Evolutionary conservation across 805 yeast species (phyloP).

Genomic region (Suhomyces sp.): DNA sequence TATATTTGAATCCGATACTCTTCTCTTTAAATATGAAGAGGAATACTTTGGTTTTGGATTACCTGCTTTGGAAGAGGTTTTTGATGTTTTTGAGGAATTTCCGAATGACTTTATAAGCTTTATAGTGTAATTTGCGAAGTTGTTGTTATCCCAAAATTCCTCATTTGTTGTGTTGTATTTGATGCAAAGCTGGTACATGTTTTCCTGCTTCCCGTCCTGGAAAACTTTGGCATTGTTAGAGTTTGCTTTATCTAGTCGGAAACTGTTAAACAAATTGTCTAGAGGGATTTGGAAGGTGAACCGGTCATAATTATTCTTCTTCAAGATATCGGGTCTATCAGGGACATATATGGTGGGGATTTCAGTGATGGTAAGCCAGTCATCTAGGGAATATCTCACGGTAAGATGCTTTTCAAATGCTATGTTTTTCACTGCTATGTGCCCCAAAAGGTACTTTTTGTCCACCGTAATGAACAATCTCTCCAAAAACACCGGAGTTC

Average conservation of each 20-base stretch:
- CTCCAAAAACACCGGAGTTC: slow-evolving; percentile 57
- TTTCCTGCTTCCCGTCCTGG: slow-evolving; percentile 13
- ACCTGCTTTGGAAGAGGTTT: slow-evolving; percentile 15
- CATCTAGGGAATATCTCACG: slow-evolving; percentile 71
- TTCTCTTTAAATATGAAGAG: slow-evolving; percentile 32
- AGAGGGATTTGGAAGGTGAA: slow-evolving; percentile 63
- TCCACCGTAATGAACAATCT: slow-evolving; percentile 57
- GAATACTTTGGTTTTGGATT: slow-evolving; percentile 37
- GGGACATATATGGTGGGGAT: slow-evolving; percentile 59
- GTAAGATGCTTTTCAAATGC: slow-evolving; percentile 65
- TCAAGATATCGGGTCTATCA: slow-evolving; percentile 51
- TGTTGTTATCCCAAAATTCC: slow-evolving; percentile 81
- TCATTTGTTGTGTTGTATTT: slow-evolving; percentile 46
- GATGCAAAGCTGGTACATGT: slow-evolving; percentile 50
- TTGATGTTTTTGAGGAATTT: background rate
- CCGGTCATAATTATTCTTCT: slow-evolving; percentile 59
- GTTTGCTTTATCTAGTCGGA: slow-evolving; percentile 11
- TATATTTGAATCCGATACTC: slow-evolving; percentile 23
- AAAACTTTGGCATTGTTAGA: slow-evolving; percentile 4
- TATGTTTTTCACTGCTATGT: slow-evolving; percentile 73
- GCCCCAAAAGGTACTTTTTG: slow-evolving; percentile 60
- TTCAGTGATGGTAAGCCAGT: slow-evolving; percentile 75
- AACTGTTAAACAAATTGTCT: slow-evolving; percentile 37
- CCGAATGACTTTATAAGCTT: slow-evolving; percentile 30
- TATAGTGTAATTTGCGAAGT: slow-evolving; percentile 54